Conservation (phyloP, 1,284 basidiomycete genomes). For the Ganoderma lucidum region DNA sequence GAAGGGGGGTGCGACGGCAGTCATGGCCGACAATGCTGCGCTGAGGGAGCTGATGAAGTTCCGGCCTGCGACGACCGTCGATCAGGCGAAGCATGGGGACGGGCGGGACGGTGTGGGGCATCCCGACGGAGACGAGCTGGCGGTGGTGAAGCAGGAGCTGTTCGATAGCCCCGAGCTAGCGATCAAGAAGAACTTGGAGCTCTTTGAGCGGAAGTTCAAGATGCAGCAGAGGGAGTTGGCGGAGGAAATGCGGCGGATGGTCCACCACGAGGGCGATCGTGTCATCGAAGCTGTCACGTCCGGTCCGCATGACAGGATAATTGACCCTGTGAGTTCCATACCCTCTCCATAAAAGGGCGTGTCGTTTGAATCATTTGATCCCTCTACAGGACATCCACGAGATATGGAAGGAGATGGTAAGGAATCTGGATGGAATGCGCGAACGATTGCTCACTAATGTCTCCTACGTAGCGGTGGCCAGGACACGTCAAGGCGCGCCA, state of each 20-base stretch:
- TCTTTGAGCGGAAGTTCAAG: slow-evolving; percentile 43
- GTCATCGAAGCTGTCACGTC: slow-evolving; percentile 36
- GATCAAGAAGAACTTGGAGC: slow-evolving; percentile 37
- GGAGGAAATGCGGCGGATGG: slow-evolving; percentile 32
- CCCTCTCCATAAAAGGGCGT: background rate
- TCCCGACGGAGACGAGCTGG: background rate
- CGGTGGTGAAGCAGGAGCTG: slow-evolving; percentile 15
- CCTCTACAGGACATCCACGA: slow-evolving; percentile 26
- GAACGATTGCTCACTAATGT: background rate
- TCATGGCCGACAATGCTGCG: slow-evolving; percentile 28
- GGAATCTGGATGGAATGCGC: background rate
- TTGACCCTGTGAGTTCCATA: slow-evolving; percentile 32
- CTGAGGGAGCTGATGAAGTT: slow-evolving; percentile 25
- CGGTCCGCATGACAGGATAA: slow-evolving; percentile 40
- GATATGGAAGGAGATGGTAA: slow-evolving; percentile 43
- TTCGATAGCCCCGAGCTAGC: slow-evolving; percentile 26
- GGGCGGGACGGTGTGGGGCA: background rate
- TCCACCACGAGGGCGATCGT: slow-evolving; percentile 37
- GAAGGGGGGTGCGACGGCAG: slow-evolving; percentile 32
- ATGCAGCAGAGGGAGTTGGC: slow-evolving; percentile 38
- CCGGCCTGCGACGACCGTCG: background rate
- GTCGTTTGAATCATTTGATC: background rate
- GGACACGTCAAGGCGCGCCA: slow-evolving; percentile 46
- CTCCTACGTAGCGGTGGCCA: slow-evolving; percentile 40
- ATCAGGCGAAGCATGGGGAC: background rate